phyloP scores from a whole-genome alignment of 805 yeast species.

The Clavispora fructus region DNA sequence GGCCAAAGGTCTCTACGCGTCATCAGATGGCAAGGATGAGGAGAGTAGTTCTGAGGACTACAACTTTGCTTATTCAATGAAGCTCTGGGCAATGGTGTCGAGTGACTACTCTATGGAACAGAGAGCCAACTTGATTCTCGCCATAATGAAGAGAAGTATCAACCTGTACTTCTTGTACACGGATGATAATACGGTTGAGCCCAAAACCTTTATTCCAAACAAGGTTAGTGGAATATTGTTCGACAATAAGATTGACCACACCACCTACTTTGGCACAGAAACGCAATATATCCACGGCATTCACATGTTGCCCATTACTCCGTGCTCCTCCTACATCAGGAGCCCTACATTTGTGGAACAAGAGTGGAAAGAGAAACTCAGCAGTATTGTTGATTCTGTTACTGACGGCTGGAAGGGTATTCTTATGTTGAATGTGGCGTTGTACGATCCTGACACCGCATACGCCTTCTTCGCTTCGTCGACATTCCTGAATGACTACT shows the following conservation, averaged over 20 bases:
- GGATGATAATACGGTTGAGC: constrained; percentile 52
- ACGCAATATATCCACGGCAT: constrained; percentile 70
- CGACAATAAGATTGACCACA: constrained; percentile 68
- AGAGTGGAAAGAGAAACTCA: constrained; percentile 19
- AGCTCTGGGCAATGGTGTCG: constrained; percentile 59
- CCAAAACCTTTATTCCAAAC: constrained; percentile 50
- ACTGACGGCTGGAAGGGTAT: constrained; percentile 66
- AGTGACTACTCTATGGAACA: constrained; percentile 49
- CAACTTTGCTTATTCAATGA: constrained; percentile 63
- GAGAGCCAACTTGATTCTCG: constrained; percentile 55
- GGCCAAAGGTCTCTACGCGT: constrained; percentile 63
- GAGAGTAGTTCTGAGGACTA: constrained; percentile 71
- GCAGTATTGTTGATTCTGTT: constrained; percentile 33
- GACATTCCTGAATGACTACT: constrained; percentile 28
- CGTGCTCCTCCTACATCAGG: constrained; percentile 54
- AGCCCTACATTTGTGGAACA: constrained; percentile 36
- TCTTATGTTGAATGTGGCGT: constrained; percentile 39
- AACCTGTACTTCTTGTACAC: constrained; percentile 51
- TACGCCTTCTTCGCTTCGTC: constrained; percentile 51
- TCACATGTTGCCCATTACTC: constrained; percentile 71
- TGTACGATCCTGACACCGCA: constrained; percentile 41
- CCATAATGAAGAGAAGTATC: constrained; percentile 51
- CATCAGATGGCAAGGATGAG: constrained; percentile 67
- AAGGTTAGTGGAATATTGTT: constrained; percentile 70
- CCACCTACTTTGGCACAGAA: constrained; percentile 63